A percentile compares a stretch with the other conserved stretches of the same genome.
Evolutionary conservation across 208 protist species (phyloP).

Genomic region (Crithidia mellificae): DNA sequence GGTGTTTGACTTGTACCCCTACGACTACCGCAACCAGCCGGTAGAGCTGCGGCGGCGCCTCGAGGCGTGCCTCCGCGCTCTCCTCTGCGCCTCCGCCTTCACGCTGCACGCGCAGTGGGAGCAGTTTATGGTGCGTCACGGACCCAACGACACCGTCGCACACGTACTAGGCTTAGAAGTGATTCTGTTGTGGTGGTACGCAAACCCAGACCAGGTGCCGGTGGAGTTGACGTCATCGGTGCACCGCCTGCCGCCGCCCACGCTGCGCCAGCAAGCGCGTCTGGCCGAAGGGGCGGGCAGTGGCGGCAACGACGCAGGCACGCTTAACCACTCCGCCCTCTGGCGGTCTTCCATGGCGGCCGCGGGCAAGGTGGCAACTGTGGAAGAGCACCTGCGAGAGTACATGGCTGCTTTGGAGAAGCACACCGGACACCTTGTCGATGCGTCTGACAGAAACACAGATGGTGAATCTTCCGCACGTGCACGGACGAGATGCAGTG

Average conservation of each 20-base stretch:
- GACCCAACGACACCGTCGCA: neutral
- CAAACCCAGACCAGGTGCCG: slow-evolving; percentile 66
- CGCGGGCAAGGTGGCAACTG: neutral
- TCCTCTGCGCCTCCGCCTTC: slow-evolving; percentile 50
- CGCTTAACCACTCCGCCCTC: neutral
- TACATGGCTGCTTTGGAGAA: neutral
- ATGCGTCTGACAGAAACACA: too few species aligned
- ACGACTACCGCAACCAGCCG: slow-evolving; percentile 26
- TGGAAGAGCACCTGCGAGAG: slow-evolving; percentile 29
- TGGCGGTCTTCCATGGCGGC: neutral
- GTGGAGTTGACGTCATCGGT: slow-evolving; percentile 37
- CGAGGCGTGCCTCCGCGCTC: slow-evolving; percentile 23
- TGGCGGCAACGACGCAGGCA: too few species aligned
- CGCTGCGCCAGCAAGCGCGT: slow-evolving; percentile 8
- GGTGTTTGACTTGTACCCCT: slow-evolving; percentile 16
- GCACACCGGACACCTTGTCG: neutral
- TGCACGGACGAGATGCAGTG: neutral
- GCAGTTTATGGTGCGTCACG: slow-evolving; percentile 22
- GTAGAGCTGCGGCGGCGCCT: slow-evolving; percentile 25
- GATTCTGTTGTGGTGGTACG: slow-evolving; percentile 72
- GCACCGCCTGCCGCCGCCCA: slow-evolving; percentile 18
- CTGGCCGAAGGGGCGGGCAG: slow-evolving; percentile 7
- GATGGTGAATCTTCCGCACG: neutral
- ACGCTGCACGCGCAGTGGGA: slow-evolving; percentile 65
- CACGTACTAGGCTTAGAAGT: slow-evolving; percentile 48